Conservation (phyloP, 75 land plant species). For the Picea sitchensis region DNA sequence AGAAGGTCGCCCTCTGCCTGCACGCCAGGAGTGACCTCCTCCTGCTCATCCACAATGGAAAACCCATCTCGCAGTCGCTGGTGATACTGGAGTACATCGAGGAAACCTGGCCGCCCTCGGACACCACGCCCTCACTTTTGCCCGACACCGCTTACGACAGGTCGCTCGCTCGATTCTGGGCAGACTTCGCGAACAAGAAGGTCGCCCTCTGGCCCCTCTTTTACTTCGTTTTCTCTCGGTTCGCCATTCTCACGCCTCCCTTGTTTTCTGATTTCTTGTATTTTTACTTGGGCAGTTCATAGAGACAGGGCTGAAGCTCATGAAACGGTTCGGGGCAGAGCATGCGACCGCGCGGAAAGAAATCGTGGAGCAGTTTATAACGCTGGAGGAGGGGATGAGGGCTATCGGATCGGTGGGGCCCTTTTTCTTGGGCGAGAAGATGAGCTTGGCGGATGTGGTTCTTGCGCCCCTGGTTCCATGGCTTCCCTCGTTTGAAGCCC, state of each 20-base stretch:
- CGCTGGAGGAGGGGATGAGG: not conserved
- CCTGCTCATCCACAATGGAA: constrained; percentile 21
- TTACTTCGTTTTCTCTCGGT: not conserved
- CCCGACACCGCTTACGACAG: constrained; percentile 7
- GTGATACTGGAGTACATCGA: constrained; percentile 16
- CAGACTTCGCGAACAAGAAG: constrained; percentile 17
- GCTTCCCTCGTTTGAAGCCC: too few relatives aligned
- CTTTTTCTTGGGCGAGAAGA: not conserved
- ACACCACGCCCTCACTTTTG: not conserved
- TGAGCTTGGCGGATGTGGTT: not conserved
- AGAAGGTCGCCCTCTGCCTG: not conserved
- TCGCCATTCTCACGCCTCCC: not conserved
- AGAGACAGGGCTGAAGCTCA: not conserved
- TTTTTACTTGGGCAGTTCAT: not conserved
- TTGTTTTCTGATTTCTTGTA: not conserved
- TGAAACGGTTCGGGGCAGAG: not conserved
- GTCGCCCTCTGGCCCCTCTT: not conserved
- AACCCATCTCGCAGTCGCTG: constrained; percentile 5
- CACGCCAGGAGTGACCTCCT: not conserved
- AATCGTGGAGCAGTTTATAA: not conserved
- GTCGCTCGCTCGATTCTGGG: constrained; percentile 17
- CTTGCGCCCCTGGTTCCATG: not conserved
- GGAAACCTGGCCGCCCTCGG: constrained; percentile 2
- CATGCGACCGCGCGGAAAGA: not conserved
- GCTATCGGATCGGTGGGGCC: not conserved